A percentile compares a stretch with the other conserved stretches of the same genome.
Conservation (phyloP, 2,329 filamentous ascomycete genomes). For the Aaosphaeria pasadenensis region DNA sequence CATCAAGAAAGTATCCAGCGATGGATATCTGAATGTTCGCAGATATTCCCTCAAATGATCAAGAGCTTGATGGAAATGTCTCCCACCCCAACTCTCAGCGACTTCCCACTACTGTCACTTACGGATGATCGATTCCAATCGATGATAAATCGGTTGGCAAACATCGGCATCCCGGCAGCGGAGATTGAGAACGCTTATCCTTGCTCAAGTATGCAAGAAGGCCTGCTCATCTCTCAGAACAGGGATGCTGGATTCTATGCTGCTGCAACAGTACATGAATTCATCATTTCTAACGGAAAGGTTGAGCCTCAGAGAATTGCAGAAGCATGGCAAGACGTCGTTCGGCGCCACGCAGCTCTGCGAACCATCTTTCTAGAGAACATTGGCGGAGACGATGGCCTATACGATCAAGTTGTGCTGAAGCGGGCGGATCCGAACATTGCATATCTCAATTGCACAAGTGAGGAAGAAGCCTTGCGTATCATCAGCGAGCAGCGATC, state of each 20-base stretch:
- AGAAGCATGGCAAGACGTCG: constrained; percentile 26
- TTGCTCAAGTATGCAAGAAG: constrained; percentile 33
- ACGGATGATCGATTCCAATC: constrained; percentile 41
- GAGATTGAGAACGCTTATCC: constrained; percentile 42
- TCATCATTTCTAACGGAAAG: constrained; percentile 10
- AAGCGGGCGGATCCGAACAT: constrained; percentile 22
- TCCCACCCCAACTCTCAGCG: constrained; percentile 40
- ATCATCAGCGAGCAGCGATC: constrained; percentile 20
- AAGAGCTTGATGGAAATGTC: constrained; percentile 19
- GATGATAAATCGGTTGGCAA: constrained; percentile 39
- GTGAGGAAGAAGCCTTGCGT: constrained; percentile 17
- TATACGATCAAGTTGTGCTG: constrained; percentile 32
- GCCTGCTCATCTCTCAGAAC: constrained; percentile 26
- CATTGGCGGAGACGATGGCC: constrained; percentile 23
- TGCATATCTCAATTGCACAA: constrained; percentile 17
- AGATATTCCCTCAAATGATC: constrained; percentile 30
- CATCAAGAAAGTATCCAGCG: constrained; percentile 43
- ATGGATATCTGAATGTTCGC: constrained; percentile 43
- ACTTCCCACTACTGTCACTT: constrained; percentile 46
- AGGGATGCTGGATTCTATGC: constrained; percentile 32
- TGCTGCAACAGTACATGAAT: constrained; percentile 27
- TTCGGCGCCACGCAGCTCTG: constrained; percentile 25
- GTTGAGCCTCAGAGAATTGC: constrained; percentile 15
- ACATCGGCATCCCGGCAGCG: constrained; percentile 32
- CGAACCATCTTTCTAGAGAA: constrained; percentile 33